Base-by-base conservation (phyloP, 129 eudicot species). In the Cynara cardunculus region DNA sequence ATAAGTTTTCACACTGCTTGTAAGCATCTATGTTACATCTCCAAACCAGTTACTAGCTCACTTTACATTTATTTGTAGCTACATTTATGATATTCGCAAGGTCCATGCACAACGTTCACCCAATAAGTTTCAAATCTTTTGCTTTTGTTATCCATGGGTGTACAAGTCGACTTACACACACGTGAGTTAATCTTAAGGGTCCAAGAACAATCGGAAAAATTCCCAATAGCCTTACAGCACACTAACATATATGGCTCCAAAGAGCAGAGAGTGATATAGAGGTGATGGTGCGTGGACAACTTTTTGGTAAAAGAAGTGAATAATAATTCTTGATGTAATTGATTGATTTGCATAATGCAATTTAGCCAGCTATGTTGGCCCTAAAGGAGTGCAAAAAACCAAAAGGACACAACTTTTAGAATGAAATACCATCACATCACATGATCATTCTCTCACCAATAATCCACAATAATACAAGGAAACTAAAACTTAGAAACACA, bases 321-420 rank as follows among this genome's bases (percentile, higher is more conserved):
- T 71, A 79, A 70, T 70, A 79, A 70, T 70, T 71, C 71, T 49
- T 22, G 37, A 53, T 71, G 61, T 72, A 53, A 70, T 30, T 49
- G 26, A 80, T 56, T 53, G 71, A 56, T 31, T 80, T 71, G 83
- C 73, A 79, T 79, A 79, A 70, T 70, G 35, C 75, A 79, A 59
- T 75, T 30, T 56, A 71, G 83, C 83, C 83, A 80, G 83, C 77
- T 80, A 79, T 70, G 59, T 79, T 70, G 77, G 76, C 76, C 66
- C 76, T 46, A 14, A 69, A 78, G 32, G 16, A 31, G 70, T 30
- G 77, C 59, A 79, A 71, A 70, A 72, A 71, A 80, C 44, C 83
- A 56, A 80, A 49, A 79, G 77, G 34, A 44, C 82, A 41, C 13
- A 41, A 69, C 75, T 78, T 69, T 78, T 39, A 25, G 75, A 53